phyloP scores from a whole-genome alignment of 179 eudicot species.

The Camellia oleifera region DNA sequence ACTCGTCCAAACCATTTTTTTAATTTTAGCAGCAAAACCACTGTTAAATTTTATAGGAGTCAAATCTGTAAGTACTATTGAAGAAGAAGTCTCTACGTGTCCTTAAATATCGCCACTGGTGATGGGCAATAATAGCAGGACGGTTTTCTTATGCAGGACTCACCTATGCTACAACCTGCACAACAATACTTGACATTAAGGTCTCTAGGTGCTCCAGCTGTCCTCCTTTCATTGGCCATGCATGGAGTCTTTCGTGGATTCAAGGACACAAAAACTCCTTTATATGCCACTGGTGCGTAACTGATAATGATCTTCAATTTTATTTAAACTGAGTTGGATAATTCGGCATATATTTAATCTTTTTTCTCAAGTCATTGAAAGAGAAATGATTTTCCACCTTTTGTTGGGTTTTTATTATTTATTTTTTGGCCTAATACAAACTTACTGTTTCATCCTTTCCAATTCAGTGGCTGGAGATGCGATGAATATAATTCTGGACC shows the following conservation, averaged over 20 bases:
- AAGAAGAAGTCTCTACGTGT: background rate
- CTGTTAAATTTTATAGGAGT: constrained; percentile 33
- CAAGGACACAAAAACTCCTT: constrained; percentile 45
- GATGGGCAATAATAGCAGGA: too few relatives aligned
- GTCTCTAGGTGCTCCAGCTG: constrained; percentile 46
- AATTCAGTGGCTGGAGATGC: constrained; percentile 35
- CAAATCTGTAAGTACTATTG: constrained; percentile 24
- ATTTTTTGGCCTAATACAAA: background rate
- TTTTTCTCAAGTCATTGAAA: background rate
- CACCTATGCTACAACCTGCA: constrained; percentile 41
- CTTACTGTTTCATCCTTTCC: background rate
- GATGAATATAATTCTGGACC: constrained; percentile 35
- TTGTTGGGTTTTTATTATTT: background rate
- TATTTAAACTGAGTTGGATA: background rate
- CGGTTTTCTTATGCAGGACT: constrained; percentile 21
- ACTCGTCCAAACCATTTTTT: constrained; percentile 34
- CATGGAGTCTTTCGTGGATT: constrained; percentile 45
- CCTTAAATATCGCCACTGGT: background rate
- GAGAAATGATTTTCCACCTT: background rate
- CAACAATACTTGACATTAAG: constrained; percentile 36
- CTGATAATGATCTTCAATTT: background rate
- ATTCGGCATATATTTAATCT: background rate
- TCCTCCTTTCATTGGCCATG: constrained; percentile 41
- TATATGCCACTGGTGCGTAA: constrained; percentile 43
- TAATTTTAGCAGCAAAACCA: constrained; percentile 27